These are phyloP conservation scores for Fusarium sp. DNA, from an alignment of 2,329 filamentous ascomycete species.

Conservation along the genomic window DNA sequence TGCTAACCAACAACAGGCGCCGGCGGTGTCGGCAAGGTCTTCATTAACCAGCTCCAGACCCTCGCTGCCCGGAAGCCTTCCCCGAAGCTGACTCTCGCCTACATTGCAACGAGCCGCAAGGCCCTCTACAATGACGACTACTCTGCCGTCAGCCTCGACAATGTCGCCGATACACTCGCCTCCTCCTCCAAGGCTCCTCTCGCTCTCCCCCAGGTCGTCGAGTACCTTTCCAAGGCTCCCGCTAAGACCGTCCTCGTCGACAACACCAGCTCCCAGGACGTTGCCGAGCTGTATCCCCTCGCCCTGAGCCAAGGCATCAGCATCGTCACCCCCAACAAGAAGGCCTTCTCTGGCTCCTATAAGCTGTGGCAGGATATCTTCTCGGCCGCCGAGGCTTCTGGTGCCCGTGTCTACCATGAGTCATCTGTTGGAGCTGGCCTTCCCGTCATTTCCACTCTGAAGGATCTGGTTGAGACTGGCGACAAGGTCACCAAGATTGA, in stretches of 20 bases:
- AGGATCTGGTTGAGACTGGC: constrained; percentile 93
- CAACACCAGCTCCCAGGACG: constrained; percentile 91
- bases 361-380: constrained; percentile 92
- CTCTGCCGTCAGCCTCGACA: constrained; percentile 72
- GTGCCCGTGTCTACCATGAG: constrained; percentile 93
- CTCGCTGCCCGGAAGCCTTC: constrained; percentile 75
- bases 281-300: constrained; percentile 85
- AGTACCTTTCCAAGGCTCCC: constrained; percentile 83
- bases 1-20: constrained; percentile 69
- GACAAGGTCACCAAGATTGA: constrained; percentile 93
- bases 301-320: constrained; percentile 86
- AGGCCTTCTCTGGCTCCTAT: constrained; percentile 88
- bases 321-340: constrained; percentile 98
- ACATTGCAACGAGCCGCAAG: constrained; percentile 88
- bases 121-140: constrained; percentile 82
- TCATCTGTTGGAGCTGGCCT: constrained; percentile 93
- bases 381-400: constrained; percentile 73
- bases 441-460: constrained; percentile 91
- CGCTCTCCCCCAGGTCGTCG: constrained; percentile 75
- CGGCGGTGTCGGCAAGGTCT: constrained; percentile 92
- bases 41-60: constrained; percentile 82
- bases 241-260: constrained; percentile 88
- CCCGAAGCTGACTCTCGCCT: constrained; percentile 81
- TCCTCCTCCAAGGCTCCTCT: constrained; percentile 74
- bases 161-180: constrained; percentile 71